These are phyloP conservation scores for Saccharomycopsis sp. DNA, from an alignment of 805 yeast genomes.

Conservation along the genomic window DNA sequence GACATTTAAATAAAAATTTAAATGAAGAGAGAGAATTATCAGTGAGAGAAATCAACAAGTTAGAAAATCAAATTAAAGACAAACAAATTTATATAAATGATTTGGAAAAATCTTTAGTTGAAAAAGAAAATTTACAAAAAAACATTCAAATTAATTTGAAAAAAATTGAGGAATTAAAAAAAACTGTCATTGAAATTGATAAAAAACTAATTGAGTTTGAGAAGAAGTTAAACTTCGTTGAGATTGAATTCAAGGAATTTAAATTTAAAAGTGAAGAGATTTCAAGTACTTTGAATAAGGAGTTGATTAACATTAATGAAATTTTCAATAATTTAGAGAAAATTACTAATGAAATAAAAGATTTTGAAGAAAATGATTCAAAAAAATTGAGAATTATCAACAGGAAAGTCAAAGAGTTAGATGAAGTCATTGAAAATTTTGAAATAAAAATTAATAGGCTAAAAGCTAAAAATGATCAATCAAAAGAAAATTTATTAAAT, in stretches of 20 bases:
- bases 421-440: neutral
- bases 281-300: no score
- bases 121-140: conserved; percentile 31
- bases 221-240: neutral
- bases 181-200: conserved; percentile 13
- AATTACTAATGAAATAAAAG: neutral
- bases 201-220: conserved; percentile 1
- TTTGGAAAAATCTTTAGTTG: conserved; percentile 40
- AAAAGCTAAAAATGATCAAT: neutral
- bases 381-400: neutral
- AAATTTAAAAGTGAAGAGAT: neutral
- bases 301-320: neutral
- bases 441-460: neutral
- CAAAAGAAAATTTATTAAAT: conserved; percentile 10
- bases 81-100: conserved; percentile 40
- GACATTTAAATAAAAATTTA: conserved; percentile 27
- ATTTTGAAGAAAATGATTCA: neutral
- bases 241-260: neutral
- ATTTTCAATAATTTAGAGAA: neutral
- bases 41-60: conserved; percentile 32
- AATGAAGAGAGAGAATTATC: conserved; percentile 34
- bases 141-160: conserved; percentile 28
- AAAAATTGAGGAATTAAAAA: conserved; percentile 22
- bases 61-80: conserved; percentile 45
- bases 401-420: conserved; percentile 6